These are phyloP conservation scores for Candida maesae DNA, from an alignment of 805 yeast species.

Conservation along the genomic window DNA sequence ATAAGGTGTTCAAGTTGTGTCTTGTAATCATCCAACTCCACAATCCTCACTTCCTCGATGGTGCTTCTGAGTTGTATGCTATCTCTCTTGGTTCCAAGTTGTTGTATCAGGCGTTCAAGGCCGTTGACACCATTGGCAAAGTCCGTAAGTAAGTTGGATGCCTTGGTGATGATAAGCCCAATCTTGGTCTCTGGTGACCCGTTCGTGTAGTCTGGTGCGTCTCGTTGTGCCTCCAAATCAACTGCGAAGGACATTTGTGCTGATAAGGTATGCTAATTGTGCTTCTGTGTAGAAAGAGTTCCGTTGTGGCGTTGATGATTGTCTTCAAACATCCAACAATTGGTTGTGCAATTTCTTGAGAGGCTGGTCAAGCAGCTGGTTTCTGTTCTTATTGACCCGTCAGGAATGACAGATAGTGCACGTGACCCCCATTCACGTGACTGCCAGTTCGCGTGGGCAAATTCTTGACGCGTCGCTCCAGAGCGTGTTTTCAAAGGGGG, in stretches of 20 bases:
- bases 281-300: too few species aligned
- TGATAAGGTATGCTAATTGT: too few species aligned
- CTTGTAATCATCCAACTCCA: conserved; percentile 26
- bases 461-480: too few species aligned
- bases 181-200: conserved; percentile 18
- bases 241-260: conserved; percentile 30
- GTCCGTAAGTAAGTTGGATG: conserved; percentile 30
- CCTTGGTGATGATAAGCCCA: conserved; percentile 21
- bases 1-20: conserved; percentile 32
- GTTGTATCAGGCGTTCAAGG: conserved; percentile 45
- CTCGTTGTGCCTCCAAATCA: conserved; percentile 29
- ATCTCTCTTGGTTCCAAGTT: conserved; percentile 48
- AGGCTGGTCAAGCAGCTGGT: too few species aligned
- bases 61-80: conserved; percentile 32
- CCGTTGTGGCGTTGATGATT: too few species aligned
- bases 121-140: conserved; percentile 48
- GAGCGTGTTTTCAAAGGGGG: too few species aligned
- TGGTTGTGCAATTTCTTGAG: too few species aligned
- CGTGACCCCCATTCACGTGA: too few species aligned
- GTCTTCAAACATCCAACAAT: too few species aligned
- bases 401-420: too few species aligned
- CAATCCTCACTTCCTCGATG: conserved; percentile 24
- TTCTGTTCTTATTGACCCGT: too few species aligned
- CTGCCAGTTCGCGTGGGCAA: too few species aligned
- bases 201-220: neutral